A percentile compares a stretch with the other conserved stretches of the same genome.
Evolutionary conservation across 805 yeast species (phyloP).

Genomic region (Yarrowia sp.): DNA sequence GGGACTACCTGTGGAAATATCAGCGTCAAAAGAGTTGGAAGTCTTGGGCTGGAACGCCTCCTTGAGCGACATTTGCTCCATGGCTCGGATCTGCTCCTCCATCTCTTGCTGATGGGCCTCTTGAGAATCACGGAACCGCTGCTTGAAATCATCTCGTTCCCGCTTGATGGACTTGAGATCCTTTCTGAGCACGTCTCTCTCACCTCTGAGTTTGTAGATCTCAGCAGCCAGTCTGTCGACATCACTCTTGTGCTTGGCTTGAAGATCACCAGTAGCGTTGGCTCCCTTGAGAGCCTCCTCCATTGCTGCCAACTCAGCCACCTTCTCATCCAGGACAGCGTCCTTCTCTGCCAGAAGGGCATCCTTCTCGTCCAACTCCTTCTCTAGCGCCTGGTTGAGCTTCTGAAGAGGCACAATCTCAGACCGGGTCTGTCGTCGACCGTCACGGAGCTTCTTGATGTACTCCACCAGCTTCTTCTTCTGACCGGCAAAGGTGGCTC

Average conservation of each 20-base stretch:
- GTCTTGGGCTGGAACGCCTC: neutral
- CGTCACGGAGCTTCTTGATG: slow-evolving; percentile 7
- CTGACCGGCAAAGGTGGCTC: slow-evolving; percentile 7
- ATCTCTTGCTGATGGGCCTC: slow-evolving; percentile 4
- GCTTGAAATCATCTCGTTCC: slow-evolving; percentile 1
- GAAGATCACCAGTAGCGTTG: neutral
- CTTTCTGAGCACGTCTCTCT: neutral
- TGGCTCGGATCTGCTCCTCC: slow-evolving; percentile 16
- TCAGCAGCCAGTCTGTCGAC: slow-evolving; percentile 15
- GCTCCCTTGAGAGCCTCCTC: no score
- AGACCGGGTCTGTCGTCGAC: slow-evolving; percentile 11
- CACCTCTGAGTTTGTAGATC: slow-evolving; percentile 1
- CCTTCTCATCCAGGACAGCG: neutral
- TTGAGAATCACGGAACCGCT: slow-evolving; percentile 1
- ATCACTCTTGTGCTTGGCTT: slow-evolving; percentile 11
- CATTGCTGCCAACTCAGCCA: no score
- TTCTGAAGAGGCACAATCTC: slow-evolving; percentile 32
- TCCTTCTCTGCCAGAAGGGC: neutral
- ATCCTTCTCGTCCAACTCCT: slow-evolving; percentile 7
- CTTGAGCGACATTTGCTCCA: slow-evolving; percentile 5
- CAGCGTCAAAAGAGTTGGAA: neutral
- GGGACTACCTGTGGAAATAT: slow-evolving; percentile 7
- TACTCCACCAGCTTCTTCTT: slow-evolving; percentile 40
- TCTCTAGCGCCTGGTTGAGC: slow-evolving; percentile 16
- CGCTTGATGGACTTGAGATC: neutral